Base-by-base conservation (phyloP, 2,329 filamentous ascomycete species). In the Triangularia verruculosa region DNA sequence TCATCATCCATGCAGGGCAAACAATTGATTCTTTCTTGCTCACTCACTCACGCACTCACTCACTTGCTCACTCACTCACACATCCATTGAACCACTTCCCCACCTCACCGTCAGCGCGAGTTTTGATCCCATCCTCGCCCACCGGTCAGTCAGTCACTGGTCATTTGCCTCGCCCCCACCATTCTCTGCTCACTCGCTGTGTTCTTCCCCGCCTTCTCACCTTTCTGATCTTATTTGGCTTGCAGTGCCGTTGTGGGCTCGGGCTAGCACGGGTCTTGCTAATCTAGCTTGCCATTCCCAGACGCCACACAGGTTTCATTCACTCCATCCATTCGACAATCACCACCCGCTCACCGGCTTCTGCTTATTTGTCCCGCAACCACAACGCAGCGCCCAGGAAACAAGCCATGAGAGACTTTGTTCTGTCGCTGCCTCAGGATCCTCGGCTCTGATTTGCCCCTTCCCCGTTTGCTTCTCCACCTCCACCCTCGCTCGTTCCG, bases 251-350 rank as follows among this genome's bases (percentile, higher is more conserved):
- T 25, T 20, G 17, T 55, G n/a, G 61, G 28, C 43, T 54, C 54
- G 58, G 54, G 17, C 39, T 54, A 8, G 51, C 51, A 54, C 22
- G 52, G 59, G 58, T 62, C 51, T 54, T 54, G 20, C 25, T 54
- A 28, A 47, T 47, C 51, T 54, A 15, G 25, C 51, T 53, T n/a
- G 20, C 3, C 22, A 54, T 54, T 54, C 24, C 47, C 25, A 24
- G 25, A 59, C 64, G 39, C 63, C 63, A 66, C 66, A 68, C 67
- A 69, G 67, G 57, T 65, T 65, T 59, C 61, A 62, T 61, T 63
- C 61, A 61, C 60, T 62, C 55, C 59, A 59, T 53, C 51, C 25
- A 25, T 54, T 54, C 25, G 51, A 54, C 20, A 24, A 54, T 54
- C 51, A 54, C 8, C 51, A n/a, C n/a, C 51, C 51, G 6, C 51